A percentile compares a stretch with the other conserved stretches of the same genome.
phyloP scores from a whole-genome alignment of 2,329 filamentous ascomycete genomes.

The Coniochaeta sp. region DNA sequence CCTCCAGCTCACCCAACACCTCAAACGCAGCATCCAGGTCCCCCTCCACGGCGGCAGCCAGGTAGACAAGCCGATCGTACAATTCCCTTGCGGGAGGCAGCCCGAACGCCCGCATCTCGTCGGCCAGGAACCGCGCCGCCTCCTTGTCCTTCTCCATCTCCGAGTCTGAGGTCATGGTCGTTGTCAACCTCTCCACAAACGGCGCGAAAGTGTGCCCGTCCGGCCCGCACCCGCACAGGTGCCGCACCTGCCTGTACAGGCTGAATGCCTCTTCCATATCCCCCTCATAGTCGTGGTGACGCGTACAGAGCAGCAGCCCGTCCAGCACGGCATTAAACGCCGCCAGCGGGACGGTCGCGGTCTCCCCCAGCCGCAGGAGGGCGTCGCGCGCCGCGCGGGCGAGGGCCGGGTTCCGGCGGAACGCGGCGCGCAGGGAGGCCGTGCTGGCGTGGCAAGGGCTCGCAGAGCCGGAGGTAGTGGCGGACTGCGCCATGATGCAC shows the following conservation, averaged over 20 bases:
- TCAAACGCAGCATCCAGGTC: slow-evolving; percentile 25
- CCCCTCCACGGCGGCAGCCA: slow-evolving; percentile 21
- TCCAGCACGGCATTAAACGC: slow-evolving; percentile 35
- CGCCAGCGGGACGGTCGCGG: slow-evolving; percentile 25
- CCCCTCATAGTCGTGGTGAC: slow-evolving; percentile 1
- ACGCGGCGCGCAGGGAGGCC: slow-evolving; percentile 49
- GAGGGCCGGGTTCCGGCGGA: slow-evolving; percentile 39
- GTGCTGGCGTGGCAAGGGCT: slow-evolving; percentile 53
- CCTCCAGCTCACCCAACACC: slow-evolving; percentile 20
- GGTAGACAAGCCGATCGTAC: slow-evolving; percentile 24
- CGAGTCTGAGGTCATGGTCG: too few species aligned
- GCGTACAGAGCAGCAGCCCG: too few species aligned
- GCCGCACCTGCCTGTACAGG: slow-evolving; percentile 27
- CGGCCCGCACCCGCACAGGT: slow-evolving; percentile 25
- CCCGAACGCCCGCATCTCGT: slow-evolving; percentile 29
- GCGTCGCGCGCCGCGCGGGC: slow-evolving; percentile 45
- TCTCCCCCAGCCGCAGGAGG: slow-evolving; percentile 43
- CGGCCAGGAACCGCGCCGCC: slow-evolving; percentile 23
- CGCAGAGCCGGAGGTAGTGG: too few species aligned
- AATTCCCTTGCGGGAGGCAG: slow-evolving; percentile 20
- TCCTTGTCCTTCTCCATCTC: too few species aligned
- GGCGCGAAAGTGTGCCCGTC: slow-evolving; percentile 27
- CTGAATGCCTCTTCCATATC: slow-evolving; percentile 18
- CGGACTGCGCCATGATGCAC: slow-evolving; percentile 71
- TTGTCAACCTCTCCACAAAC: slow-evolving; percentile 24